Base-by-base conservation (phyloP, 805 yeast species). In the Saccharomycopsis sp. region DNA sequence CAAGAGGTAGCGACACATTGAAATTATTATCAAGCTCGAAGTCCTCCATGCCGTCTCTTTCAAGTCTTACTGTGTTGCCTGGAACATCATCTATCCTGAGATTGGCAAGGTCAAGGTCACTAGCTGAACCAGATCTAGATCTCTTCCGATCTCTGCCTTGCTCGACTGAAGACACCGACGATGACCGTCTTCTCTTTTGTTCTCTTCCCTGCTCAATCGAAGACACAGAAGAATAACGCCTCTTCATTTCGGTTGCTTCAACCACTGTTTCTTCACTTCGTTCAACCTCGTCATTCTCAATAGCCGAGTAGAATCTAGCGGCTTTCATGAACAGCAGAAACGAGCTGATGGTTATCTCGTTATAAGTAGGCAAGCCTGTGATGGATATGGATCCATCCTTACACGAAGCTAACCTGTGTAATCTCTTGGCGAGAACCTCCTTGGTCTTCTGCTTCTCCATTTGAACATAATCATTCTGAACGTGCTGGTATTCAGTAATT, bases 101-200 rank as follows among this genome's bases (percentile, higher is more conserved):
- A 29, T 29, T 29, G 38, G 38, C 38, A 7, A 29, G 38, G 5
- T 29, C 35, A 7, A 8, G 5, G 3, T 52, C 54, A 29, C 54
- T 29, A 3, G 20, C 15, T 8, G 54, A 52, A 38, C 8, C 22
- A 9, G 54, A 52, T 38, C 54, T 23, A 7, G 55, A 54, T 54
- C 52, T 42, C 19, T 29, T 25, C 20, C 24, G 19, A 19, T 20
- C 12, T 20, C 19, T 20, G 23, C 3, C 34, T 47, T 34, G 17
- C 2, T 54, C 20, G 29, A 23, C 12, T 2, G 12, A 41, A 12
- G 35, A 15, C 15, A 22, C 38, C 23, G 35, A 3, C 35, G 23
- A 29, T 19, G 23, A 29, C 12, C 17, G 9, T 3, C 49, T n/a
- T 44, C 20, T n/a, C 12, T 12, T 44, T 8, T 44, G 19, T 5